Conservation (phyloP, 495 filamentous ascomycete species). For the Letharia lupina region DNA sequence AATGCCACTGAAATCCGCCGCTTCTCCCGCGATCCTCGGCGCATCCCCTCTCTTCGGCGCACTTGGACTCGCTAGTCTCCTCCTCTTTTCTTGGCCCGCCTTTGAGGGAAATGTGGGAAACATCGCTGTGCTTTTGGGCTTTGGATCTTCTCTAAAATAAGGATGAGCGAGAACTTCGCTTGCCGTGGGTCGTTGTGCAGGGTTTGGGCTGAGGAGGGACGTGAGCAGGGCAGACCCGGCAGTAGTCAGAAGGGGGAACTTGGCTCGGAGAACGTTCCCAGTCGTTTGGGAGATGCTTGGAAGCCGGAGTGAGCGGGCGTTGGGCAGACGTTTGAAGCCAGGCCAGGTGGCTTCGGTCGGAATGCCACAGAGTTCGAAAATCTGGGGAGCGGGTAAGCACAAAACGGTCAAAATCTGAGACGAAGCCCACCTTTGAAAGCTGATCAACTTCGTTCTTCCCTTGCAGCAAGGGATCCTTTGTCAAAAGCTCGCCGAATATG, state of each 20-base stretch:
- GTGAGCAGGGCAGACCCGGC: slow-evolving; percentile 64
- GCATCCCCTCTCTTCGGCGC: slow-evolving; percentile 78
- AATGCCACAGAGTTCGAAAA: slow-evolving; percentile 86
- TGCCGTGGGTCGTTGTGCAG: slow-evolving; percentile 59
- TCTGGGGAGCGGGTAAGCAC: slow-evolving; percentile 33
- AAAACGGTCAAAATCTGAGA: slow-evolving; percentile 20
- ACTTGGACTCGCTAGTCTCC: slow-evolving; percentile 65
- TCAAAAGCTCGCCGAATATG: slow-evolving; percentile 88
- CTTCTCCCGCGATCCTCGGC: slow-evolving; percentile 50
- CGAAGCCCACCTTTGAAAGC: slow-evolving; percentile 43
- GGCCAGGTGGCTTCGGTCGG: slow-evolving; percentile 85
- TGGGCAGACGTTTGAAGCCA: slow-evolving; percentile 75
- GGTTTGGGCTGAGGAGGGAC: slow-evolving; percentile 66
- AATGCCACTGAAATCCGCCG: slow-evolving; percentile 71
- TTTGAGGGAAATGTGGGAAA: slow-evolving; percentile 92
- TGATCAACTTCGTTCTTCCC: slow-evolving; percentile 95
- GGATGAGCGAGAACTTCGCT: slow-evolving; percentile 63
- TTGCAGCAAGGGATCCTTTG: slow-evolving; percentile 74
- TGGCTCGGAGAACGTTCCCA: slow-evolving; percentile 45
- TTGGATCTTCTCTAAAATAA: slow-evolving; percentile 86
- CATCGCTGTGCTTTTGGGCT: slow-evolving; percentile 76
- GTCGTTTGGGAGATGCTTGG: slow-evolving; percentile 42
- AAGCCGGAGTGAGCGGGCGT: slow-evolving; percentile 76
- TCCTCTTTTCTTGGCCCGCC: slow-evolving; percentile 80
- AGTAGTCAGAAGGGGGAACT: slow-evolving; percentile 73